These are phyloP conservation scores for Sugiyamaella novakii DNA, from an alignment of 1,139 yeast species.

Conservation along the genomic window DNA sequence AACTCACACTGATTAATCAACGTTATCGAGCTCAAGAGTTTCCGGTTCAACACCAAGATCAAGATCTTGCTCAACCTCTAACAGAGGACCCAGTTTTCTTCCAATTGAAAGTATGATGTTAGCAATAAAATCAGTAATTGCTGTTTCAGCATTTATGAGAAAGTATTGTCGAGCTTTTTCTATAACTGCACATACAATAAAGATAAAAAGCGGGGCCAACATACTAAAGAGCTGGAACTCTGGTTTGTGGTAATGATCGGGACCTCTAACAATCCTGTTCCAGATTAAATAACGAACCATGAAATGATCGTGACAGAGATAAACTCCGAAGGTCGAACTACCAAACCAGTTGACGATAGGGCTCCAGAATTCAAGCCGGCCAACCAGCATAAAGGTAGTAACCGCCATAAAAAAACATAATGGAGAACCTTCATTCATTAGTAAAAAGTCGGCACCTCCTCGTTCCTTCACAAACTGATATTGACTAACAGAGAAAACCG, in stretches of 20 bases:
- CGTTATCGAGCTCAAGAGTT: background rate
- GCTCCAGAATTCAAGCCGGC: conserved; percentile 10
- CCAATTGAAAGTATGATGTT: background rate
- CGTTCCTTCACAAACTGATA: background rate
- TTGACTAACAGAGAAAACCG: background rate
- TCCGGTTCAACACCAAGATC: background rate
- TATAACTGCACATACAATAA: background rate
- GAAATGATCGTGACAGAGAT: conserved; percentile 13
- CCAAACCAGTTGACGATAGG: conserved; percentile 11
- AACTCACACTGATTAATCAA: too few species aligned
- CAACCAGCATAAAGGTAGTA: background rate
- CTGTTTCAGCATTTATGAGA: background rate
- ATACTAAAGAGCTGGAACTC: conserved; percentile 1
- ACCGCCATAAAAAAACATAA: conserved; percentile 5
- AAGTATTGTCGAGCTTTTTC: conserved; percentile 12
- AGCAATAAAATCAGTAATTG: background rate
- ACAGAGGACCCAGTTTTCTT: background rate
- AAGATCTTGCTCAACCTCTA: background rate
- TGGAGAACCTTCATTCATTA: conserved; percentile 8
- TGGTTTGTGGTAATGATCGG: background rate
- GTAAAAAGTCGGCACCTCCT: conserved; percentile 2
- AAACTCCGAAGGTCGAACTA: too few species aligned
- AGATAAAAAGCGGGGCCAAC: conserved; percentile 6
- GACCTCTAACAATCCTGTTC: conserved; percentile 1
- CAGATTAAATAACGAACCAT: conserved; percentile 4